A percentile compares a stretch with the other conserved stretches of the same genome.
Conservation (phyloP, 2,329 filamentous ascomycete species). For the Neofusicoccum sp. region DNA sequence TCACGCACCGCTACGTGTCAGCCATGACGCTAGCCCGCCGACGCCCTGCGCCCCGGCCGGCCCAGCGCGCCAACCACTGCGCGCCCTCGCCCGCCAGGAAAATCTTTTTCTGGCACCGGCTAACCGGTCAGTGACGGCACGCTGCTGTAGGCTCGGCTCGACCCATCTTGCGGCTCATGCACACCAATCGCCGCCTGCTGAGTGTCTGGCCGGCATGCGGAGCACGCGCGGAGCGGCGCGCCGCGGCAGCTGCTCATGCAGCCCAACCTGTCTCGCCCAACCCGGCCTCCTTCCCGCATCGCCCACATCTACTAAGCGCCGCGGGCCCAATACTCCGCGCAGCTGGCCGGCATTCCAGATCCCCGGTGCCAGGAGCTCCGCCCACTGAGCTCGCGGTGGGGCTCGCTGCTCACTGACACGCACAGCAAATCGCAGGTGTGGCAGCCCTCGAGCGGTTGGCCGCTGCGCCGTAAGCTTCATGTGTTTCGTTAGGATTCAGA, state of each 20-base stretch:
- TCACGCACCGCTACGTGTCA: constrained; percentile 14
- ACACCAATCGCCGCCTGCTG: constrained; percentile 4
- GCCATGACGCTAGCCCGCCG: constrained; percentile 10
- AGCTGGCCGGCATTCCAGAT: constrained; percentile 1
- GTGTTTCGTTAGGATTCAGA: constrained; percentile 8
- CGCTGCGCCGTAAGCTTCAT: neutral
- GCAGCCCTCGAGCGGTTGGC: neutral
- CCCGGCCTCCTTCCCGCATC: neutral
- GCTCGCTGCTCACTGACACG: neutral
- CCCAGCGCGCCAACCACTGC: constrained; percentile 13
- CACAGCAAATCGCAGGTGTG: too few relatives aligned
- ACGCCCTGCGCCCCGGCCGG: constrained; percentile 1
- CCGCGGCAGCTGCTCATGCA: constrained; percentile 15
- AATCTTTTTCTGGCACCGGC: constrained; percentile 9
- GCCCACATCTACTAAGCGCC: neutral
- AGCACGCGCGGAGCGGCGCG: constrained; percentile 9
- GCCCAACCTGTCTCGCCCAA: constrained; percentile 14
- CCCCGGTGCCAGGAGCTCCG: neutral
- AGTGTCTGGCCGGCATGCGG: neutral
- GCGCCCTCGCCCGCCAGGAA: constrained; percentile 1
- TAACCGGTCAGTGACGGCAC: constrained; percentile 4
- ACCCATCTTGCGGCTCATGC: constrained; percentile 10
- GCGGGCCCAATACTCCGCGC: neutral
- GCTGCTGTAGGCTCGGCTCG: constrained; percentile 16
- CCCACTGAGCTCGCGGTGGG: neutral